phyloP scores from a whole-genome alignment of 2,329 filamentous ascomycete species.

The Fusarium ambrosium region DNA sequence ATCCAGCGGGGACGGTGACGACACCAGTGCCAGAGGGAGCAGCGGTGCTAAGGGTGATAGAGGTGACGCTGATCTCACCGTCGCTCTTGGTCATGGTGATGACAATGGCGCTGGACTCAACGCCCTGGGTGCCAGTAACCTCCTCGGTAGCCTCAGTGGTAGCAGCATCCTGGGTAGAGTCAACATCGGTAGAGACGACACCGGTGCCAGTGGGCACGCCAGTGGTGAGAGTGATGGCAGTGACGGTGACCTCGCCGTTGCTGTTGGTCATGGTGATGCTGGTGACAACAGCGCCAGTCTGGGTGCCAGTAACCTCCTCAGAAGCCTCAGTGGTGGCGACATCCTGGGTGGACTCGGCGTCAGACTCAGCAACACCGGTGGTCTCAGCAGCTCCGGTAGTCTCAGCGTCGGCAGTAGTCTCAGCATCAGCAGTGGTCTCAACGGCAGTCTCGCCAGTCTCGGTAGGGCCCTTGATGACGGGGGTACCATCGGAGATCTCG shows the following conservation, averaged over 20 bases:
- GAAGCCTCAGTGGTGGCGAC: conserved; percentile 23
- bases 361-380: neutral
- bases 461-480: conserved; percentile 39
- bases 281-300: conserved; percentile 22
- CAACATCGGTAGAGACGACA: neutral
- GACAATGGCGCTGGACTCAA: conserved; percentile 22
- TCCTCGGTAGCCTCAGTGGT: conserved; percentile 15
- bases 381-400: conserved; percentile 34
- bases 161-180: conserved; percentile 1
- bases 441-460: conserved; percentile 16
- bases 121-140: conserved; percentile 23
- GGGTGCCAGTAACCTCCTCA: conserved; percentile 21
- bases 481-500: conserved; percentile 41
- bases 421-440: conserved; percentile 18
- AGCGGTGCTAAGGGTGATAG: conserved; percentile 29
- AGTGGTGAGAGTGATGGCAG: conserved; percentile 15
- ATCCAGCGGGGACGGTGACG: conserved; percentile 12
- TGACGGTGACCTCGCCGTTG: conserved; percentile 16
- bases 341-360: conserved; percentile 21
- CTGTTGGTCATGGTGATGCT: conserved; percentile 26
- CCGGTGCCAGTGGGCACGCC: conserved; percentile 14
- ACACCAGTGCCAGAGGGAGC: conserved; percentile 30
- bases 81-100: conserved; percentile 39
- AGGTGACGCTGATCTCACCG: conserved; percentile 29
- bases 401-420: conserved; percentile 22